These are phyloP conservation scores for Magnusiomyces magnusii DNA, from an alignment of 1,139 yeast genomes.

Conservation along the genomic window DNA sequence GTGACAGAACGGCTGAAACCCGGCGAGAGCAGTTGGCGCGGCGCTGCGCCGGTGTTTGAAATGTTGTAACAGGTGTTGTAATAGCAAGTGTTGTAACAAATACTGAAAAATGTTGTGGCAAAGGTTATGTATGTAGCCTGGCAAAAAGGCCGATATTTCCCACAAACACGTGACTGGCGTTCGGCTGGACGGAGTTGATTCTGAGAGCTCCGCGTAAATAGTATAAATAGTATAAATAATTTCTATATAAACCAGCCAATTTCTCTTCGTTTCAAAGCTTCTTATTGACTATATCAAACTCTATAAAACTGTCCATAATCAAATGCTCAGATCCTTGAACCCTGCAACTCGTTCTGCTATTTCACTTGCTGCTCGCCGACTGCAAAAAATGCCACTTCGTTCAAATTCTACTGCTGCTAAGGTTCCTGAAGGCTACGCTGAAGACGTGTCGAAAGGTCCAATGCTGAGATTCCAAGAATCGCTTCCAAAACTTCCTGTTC, in stretches of 20 bases:
- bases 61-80: neutral
- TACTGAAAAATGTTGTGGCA: neutral
- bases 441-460: slow-evolving; percentile 48
- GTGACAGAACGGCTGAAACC: neutral
- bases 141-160: neutral
- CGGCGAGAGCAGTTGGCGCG: neutral
- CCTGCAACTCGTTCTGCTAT: slow-evolving; percentile 10
- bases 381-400: slow-evolving; percentile 16
- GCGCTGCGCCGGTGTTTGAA: neutral
- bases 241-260: neutral
- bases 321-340: slow-evolving; percentile 12
- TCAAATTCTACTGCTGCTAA: slow-evolving; percentile 30
- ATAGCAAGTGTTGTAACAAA: neutral
- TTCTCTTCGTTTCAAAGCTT: neutral
- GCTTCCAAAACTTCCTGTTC: slow-evolving; percentile 85
- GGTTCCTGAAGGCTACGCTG: slow-evolving; percentile 29
- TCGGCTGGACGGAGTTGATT: neutral
- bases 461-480: slow-evolving; percentile 66
- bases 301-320: neutral
- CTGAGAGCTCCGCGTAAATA: neutral
- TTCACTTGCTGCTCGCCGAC: slow-evolving; percentile 6
- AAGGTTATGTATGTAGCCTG: neutral
- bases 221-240: neutral
- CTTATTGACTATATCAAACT: too few relatives aligned
- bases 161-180: neutral